These are phyloP conservation scores for Boletus barrowsii DNA, from an alignment of 768 basidiomycete species.

Conservation along the genomic window DNA sequence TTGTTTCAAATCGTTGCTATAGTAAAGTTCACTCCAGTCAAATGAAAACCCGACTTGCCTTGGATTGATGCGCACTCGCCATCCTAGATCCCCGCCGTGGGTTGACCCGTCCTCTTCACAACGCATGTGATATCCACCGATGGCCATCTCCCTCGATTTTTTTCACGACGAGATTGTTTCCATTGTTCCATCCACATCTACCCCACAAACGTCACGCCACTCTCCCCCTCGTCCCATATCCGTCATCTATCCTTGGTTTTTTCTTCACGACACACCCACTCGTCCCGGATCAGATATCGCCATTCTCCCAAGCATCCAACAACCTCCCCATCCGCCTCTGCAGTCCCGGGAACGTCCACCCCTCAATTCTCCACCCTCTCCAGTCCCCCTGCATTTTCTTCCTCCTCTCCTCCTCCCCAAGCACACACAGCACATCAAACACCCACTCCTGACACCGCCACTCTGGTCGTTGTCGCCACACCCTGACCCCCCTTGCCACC, in stretches of 20 bases:
- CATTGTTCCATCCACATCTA: no score
- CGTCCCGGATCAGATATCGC: constrained; percentile 18
- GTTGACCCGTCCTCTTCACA: no score
- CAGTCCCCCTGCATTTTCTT: no score
- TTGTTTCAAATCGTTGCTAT: constrained; percentile 24
- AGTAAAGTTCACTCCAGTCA: not conserved
- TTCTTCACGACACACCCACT: not conserved
- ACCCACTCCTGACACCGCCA: constrained; percentile 32
- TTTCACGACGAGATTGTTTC: no score
- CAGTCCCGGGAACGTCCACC: constrained; percentile 12
- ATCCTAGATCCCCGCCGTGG: constrained; percentile 2
- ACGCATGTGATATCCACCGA: no score
- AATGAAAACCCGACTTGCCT: not conserved
- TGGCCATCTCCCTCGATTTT: no score
- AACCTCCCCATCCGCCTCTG: constrained; percentile 25
- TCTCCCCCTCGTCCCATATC: not conserved
- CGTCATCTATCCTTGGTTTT: not conserved
- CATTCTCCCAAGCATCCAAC: constrained; percentile 31
- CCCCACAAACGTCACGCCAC: no score
- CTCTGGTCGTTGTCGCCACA: constrained; percentile 13
- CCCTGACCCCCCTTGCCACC: constrained; percentile 10
- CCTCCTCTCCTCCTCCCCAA: not conserved
- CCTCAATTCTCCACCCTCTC: not conserved
- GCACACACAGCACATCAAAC: constrained; percentile 17
- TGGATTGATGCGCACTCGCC: not conserved